These are phyloP conservation scores for Ustilago lituana DNA, from an alignment of 1,284 basidiomycete species.

Conservation along the genomic window DNA sequence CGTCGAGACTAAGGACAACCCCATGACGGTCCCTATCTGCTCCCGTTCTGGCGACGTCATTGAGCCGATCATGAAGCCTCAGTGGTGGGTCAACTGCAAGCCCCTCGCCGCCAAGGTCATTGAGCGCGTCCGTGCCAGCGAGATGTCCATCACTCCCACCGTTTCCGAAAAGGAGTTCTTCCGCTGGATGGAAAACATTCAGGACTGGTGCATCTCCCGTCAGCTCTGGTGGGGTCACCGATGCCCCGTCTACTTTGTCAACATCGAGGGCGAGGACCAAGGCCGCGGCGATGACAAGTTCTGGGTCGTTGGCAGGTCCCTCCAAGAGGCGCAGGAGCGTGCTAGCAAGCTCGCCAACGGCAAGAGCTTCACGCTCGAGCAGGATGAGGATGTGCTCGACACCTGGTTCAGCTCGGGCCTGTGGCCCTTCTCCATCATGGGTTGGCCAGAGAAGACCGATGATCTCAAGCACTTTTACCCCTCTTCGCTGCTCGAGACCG, in stretches of 20 bases:
- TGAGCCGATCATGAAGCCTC: conserved; percentile 94
- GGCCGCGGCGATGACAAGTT: conserved; percentile 69
- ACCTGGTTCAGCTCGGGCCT: conserved; percentile 99
- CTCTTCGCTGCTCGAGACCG: conserved; percentile 88
- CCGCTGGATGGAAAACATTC: conserved; percentile 92
- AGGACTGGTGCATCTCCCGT: conserved; percentile 99
- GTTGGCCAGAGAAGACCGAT: conserved; percentile 80
- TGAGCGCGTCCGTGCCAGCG: conserved; percentile 77
- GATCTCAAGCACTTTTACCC: conserved; percentile 79
- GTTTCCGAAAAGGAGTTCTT: conserved; percentile 93
- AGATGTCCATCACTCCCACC: conserved; percentile 77
- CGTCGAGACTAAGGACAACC: conserved; percentile 84
- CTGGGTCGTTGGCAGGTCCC: conserved; percentile 86
- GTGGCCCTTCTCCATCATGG: conserved; percentile 98
- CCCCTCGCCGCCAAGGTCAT: conserved; percentile 78
- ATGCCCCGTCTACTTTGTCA: conserved; percentile 92
- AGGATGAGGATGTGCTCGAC: conserved; percentile 97
- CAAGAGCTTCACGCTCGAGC: conserved; percentile 79
- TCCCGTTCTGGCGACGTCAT: conserved; percentile 81
- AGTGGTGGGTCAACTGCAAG: conserved; percentile 98
- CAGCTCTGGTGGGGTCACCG: conserved; percentile 99
- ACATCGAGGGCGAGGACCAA: conserved; percentile 80
- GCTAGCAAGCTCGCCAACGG: conserved; percentile 80
- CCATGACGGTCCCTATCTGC: conserved; percentile 67
- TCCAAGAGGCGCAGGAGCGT: conserved; percentile 82